Evolutionary conservation across 257 asterid genomes (phyloP).

Genomic region (Penstemon davidsonii): DNA sequence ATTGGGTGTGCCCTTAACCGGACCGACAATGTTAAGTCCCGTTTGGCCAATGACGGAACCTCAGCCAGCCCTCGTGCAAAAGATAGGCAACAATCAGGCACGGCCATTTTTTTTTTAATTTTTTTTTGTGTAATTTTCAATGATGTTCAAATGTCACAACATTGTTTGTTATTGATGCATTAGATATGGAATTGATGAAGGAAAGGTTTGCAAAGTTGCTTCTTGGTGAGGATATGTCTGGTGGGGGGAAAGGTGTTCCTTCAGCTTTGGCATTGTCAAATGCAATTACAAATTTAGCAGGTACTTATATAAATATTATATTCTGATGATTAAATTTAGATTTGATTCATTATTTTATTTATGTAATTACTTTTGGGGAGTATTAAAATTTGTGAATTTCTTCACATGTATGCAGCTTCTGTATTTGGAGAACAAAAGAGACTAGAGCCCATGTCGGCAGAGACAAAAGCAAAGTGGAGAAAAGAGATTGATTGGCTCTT

Average conservation of each 20-base stretch:
- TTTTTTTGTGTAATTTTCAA: not conserved
- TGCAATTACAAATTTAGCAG: constrained; percentile 91
- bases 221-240: constrained; percentile 98
- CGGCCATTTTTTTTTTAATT: not conserved
- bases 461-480: constrained; percentile 71
- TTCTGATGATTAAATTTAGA: not conserved
- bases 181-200: constrained; percentile 81
- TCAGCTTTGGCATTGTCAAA: constrained; percentile 92
- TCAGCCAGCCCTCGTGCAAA: constrained; percentile 20
- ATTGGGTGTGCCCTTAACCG: constrained; percentile 22
- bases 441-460: constrained; percentile 87
- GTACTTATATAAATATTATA: constrained; percentile 29
- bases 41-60: constrained; percentile 24
- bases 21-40: constrained; percentile 28
- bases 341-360: too few relatives aligned
- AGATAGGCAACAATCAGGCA: constrained; percentile 44
- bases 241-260: constrained; percentile 95
- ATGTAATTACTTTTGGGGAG: too few relatives aligned
- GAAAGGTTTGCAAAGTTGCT: constrained; percentile 90
- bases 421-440: constrained; percentile 83
- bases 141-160: too few relatives aligned
- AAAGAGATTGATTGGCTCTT: constrained; percentile 93
- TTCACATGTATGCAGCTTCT: constrained; percentile 56
- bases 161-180: not conserved
- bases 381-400: not conserved